phyloP scores from a whole-genome alignment of 441 rosid species.

The Adansonia gregorii region DNA sequence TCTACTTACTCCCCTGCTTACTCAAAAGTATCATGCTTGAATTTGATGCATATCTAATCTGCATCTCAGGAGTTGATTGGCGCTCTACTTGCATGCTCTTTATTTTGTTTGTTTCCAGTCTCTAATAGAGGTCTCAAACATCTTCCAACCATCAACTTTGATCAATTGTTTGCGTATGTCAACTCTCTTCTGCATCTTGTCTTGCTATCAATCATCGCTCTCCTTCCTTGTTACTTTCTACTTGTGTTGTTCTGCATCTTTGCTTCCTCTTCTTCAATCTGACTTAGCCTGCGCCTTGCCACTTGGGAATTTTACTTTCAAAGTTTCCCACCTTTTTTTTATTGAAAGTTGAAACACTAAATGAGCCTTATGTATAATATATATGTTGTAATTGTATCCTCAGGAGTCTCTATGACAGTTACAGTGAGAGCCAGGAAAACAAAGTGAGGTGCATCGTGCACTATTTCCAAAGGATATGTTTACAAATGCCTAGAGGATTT shows the following conservation, averaged over 20 bases:
- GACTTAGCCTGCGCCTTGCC: not conserved
- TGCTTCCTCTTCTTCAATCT: not conserved
- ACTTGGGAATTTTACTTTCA: not conserved
- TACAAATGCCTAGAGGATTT: conserved; percentile 56
- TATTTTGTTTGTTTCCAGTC: conserved; percentile 86
- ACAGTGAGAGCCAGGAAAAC: conserved; percentile 65
- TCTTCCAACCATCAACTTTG: conserved; percentile 85
- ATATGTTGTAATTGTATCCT: conserved; percentile 24
- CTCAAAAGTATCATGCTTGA: conserved; percentile 12
- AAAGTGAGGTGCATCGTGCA: conserved; percentile 77
- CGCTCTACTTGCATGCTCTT: conserved; percentile 83
- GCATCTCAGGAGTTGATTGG: conserved; percentile 77
- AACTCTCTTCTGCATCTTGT: conserved; percentile 33
- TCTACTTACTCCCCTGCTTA: not conserved
- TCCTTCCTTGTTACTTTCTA: not conserved
- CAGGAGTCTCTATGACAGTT: conserved; percentile 70
- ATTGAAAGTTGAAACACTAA: not conserved
- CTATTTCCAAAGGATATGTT: conserved; percentile 80
- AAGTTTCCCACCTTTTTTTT: not conserved
- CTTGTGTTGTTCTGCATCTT: conserved; percentile 13
- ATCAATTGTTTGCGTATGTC: conserved; percentile 80
- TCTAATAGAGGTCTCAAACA: conserved; percentile 54
- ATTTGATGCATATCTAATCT: conserved; percentile 14
- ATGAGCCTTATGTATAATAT: not conserved
- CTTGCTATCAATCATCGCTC: conserved; percentile 3